These are phyloP conservation scores for Verticillium zaregamsianum DNA, from an alignment of 2,329 filamentous ascomycete genomes.

Conservation along the genomic window DNA sequence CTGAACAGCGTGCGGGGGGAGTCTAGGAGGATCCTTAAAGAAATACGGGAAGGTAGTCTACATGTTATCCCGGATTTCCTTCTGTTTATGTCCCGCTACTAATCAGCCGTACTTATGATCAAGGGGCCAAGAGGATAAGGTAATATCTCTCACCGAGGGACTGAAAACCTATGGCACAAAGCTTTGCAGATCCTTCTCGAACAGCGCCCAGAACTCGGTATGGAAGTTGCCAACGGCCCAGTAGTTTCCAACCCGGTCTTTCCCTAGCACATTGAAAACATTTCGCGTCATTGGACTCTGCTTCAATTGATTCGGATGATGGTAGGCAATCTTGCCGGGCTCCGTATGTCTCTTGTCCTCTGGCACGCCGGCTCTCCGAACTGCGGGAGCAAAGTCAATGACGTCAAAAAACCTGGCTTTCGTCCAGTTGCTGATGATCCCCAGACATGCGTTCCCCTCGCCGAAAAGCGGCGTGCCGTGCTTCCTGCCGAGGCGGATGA, in stretches of 20 bases:
- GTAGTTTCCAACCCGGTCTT: slow-evolving; percentile 21
- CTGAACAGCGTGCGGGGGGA: no score
- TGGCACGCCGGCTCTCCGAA: slow-evolving; percentile 11
- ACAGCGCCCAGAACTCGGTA: slow-evolving; percentile 19
- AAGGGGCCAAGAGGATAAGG: no score
- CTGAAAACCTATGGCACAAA: background rate
- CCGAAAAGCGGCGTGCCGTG: slow-evolving; percentile 23
- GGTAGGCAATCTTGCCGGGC: slow-evolving; percentile 14
- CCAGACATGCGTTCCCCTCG: slow-evolving; percentile 22
- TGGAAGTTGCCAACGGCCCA: slow-evolving; percentile 20
- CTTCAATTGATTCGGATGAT: slow-evolving; percentile 9
- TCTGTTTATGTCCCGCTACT: no score
- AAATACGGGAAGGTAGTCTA: no score
- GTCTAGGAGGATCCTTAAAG: no score
- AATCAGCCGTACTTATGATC: no score
- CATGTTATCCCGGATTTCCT: no score
- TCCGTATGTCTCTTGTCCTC: slow-evolving; percentile 10
- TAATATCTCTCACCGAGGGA: no score
- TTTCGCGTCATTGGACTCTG: slow-evolving; percentile 8
- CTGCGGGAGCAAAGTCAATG: slow-evolving; percentile 30
- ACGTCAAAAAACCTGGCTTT: slow-evolving; percentile 27
- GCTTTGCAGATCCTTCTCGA: slow-evolving; percentile 17
- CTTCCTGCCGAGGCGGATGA: slow-evolving; percentile 14
- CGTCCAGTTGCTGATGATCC: slow-evolving; percentile 35
- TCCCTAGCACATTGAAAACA: slow-evolving; percentile 17